phyloP scores from a whole-genome alignment of 2,329 filamentous ascomycete species.

The Dothidotthia symphoricarpi region DNA sequence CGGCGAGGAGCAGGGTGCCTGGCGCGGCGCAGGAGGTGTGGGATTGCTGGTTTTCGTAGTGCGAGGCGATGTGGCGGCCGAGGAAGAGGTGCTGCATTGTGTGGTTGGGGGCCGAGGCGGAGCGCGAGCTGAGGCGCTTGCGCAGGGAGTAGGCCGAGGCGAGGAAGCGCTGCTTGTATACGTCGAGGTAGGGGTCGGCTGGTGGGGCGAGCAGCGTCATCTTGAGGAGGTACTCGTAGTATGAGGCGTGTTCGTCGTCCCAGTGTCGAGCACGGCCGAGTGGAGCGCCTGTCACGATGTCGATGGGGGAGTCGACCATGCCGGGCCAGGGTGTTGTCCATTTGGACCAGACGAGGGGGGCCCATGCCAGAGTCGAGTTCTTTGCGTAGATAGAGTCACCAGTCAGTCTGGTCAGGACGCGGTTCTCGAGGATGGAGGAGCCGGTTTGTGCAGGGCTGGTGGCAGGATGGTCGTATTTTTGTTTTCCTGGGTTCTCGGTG shows the following conservation, averaged over 20 bases:
- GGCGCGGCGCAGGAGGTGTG: constrained; percentile 45
- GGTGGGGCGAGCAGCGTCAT: constrained; percentile 40
- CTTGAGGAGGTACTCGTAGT: constrained; percentile 46
- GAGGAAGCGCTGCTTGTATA: constrained; percentile 37
- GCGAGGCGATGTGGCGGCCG: constrained; percentile 32
- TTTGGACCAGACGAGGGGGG: constrained; percentile 47
- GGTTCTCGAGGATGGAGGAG: constrained; percentile 48
- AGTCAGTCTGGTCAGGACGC: constrained; percentile 43
- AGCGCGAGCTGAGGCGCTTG: constrained; percentile 38
- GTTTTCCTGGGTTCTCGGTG: constrained; percentile 29
- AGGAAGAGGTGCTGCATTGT: constrained; percentile 44
- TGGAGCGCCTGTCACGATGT: constrained; percentile 45
- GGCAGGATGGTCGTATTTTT: constrained; percentile 36
- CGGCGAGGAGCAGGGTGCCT: constrained; percentile 43
- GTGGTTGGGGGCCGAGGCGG: constrained; percentile 33
- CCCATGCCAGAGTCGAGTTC: constrained; percentile 47
- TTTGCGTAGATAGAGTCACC: constrained; percentile 41
- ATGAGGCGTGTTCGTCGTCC: constrained; percentile 48
- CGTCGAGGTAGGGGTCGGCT: constrained; percentile 34
- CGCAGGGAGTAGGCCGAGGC: constrained; percentile 40
- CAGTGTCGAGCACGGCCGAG: constrained; percentile 43
- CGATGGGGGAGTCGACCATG: constrained; percentile 45
- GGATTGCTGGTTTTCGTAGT: constrained; percentile 41
- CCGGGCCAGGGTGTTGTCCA: constrained; percentile 43
- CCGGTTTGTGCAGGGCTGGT: constrained; percentile 46